Evolutionary conservation across 176 grass and related monocot genomes (phyloP).

Genomic region (Carex parvula): DNA sequence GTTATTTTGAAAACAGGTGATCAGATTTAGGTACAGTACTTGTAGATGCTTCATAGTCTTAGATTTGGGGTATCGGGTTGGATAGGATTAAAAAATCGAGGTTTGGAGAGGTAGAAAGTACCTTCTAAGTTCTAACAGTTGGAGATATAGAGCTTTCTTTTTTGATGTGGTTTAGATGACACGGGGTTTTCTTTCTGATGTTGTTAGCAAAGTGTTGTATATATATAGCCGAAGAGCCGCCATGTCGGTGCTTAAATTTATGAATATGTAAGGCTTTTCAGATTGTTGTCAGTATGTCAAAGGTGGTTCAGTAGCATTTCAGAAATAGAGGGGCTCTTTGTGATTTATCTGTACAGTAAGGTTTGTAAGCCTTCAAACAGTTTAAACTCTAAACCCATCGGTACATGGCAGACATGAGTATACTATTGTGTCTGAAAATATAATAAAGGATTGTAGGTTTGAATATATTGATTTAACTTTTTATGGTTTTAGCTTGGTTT

Average conservation of each 20-base stretch:
- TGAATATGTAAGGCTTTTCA: not conserved
- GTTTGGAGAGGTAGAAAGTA: not conserved
- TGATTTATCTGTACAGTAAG: not conserved
- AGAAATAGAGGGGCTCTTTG: not conserved
- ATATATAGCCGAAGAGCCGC: not conserved
- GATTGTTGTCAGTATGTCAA: not conserved
- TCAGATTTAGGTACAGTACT: not conserved
- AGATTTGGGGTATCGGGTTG: not conserved
- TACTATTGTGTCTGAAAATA: not conserved
- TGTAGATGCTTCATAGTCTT: slow-evolving; percentile 2
- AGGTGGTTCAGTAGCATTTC: not conserved
- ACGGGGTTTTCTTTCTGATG: not conserved
- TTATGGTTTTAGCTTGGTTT: not conserved
- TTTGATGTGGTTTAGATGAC: not conserved
- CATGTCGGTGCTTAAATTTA: not conserved
- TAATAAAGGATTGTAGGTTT: not conserved
- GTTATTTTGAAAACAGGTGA: not conserved
- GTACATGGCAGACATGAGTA: not conserved
- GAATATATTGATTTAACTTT: not conserved
- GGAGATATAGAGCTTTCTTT: not conserved
- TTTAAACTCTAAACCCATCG: not conserved
- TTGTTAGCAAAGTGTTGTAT: slow-evolving; percentile 1
- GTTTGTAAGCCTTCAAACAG: not conserved
- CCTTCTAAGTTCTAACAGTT: not conserved
- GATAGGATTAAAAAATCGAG: not conserved